Base-by-base conservation (phyloP, 1,139 yeast species). In the Magnusiomyces magnusii region DNA sequence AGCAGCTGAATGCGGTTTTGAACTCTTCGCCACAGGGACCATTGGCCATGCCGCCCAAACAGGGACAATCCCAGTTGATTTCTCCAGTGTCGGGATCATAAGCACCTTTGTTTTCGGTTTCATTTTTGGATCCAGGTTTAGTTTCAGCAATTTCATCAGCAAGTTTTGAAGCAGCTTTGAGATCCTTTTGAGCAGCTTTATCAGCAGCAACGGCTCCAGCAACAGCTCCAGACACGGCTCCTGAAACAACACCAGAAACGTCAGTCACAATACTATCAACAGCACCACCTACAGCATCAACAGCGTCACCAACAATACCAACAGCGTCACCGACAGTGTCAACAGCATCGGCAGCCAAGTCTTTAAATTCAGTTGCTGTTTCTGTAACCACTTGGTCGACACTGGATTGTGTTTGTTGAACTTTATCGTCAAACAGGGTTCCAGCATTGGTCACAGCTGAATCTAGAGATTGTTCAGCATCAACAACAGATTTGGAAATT, bases 1-100 rank as follows among this genome's bases (percentile, higher is more conserved):
- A 95, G 74, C 99, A 95, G 10, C 97, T 81, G 72, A 95, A 95
- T 0, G 99, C 98, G 60, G 83, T 93, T 78, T 93, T 92, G 79
- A 92, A 93, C 75, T 93, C 97, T 71, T 89, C 96, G 60, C 99
- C 99, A 75, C 99, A 92, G 61, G 99, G 97, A 0, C 99, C 99
- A 64, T 91, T 80, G 51, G 99, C 98, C 98, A 93, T 93, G 56
- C 99, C 99, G 50, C 99, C 99, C 61, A 95, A 79, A 76, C 99
- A 95, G n/a, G 99, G 97, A 73, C 99, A 95, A 71, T 95, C 99
- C 99, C 99, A 95, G 83, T 95, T 93, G 75, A 95, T 95, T 73
- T 93, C 99, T 47, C 99, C 99, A 5, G 99, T 93, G 68, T 89
- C 97, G 54, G 98, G 98, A 75, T 93, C 84, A 76, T 85, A 93